These are phyloP conservation scores for Leptoxyphium fumago DNA, from an alignment of 2,329 filamentous ascomycete species.

Conservation along the genomic window DNA sequence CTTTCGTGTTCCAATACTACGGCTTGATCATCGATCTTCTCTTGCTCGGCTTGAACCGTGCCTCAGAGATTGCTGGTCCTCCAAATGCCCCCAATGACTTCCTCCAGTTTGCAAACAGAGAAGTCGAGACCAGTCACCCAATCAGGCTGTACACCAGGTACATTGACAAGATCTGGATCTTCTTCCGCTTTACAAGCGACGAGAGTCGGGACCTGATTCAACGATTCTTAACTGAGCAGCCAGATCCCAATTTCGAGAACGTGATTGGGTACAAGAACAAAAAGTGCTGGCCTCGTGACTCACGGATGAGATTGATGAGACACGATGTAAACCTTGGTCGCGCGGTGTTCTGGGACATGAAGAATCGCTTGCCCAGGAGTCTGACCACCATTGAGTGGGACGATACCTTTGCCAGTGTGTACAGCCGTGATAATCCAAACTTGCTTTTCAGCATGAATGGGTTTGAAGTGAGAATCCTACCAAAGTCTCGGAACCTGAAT, in stretches of 20 bases:
- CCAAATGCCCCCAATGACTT: slow-evolving; percentile 94
- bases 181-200: slow-evolving; percentile 83
- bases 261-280: slow-evolving; percentile 99
- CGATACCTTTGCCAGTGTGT: slow-evolving; percentile 94
- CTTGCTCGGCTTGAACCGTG: slow-evolving; percentile 80
- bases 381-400: slow-evolving; percentile 99
- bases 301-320: slow-evolving; percentile 93
- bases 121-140: slow-evolving; percentile 83
- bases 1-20: slow-evolving; percentile 98
- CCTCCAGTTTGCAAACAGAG: slow-evolving; percentile 85
- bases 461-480: slow-evolving; percentile 90
- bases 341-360: slow-evolving; percentile 97
- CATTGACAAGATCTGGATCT: slow-evolving; percentile 97
- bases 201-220: slow-evolving; percentile 94
- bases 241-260: slow-evolving; percentile 97
- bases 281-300: slow-evolving; percentile 98
- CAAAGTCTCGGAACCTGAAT: slow-evolving; percentile 86
- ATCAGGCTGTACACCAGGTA: slow-evolving; percentile 97
- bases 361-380: slow-evolving; percentile 86
- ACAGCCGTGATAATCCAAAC: slow-evolving; percentile 96
- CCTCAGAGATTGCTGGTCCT: slow-evolving; percentile 93
- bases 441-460: slow-evolving; percentile 95
- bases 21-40: slow-evolving; percentile 88
- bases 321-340: slow-evolving; percentile 96
- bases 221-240: slow-evolving; percentile 92